Conservation (phyloP, 129 eudicot species). For the Gnaphalium uliginosum region DNA sequence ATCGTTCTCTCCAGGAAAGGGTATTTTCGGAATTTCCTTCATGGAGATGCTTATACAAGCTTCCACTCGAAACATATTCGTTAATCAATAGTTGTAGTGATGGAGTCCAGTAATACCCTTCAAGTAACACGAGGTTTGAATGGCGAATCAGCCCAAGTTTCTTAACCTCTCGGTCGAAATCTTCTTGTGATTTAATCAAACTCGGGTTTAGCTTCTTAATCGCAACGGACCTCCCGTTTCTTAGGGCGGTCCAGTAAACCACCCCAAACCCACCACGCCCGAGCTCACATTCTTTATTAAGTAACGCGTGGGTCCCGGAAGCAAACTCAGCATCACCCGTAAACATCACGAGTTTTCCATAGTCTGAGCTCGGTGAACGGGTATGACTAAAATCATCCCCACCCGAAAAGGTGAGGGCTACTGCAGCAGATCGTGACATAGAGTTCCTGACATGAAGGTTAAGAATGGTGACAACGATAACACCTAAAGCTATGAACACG, state of each 20-base stretch:
- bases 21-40: slow-evolving; percentile 40
- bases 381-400: slow-evolving; percentile 79
- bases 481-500: slow-evolving; percentile 85
- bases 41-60: slow-evolving; percentile 79
- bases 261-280: slow-evolving; percentile 96
- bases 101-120: slow-evolving; percentile 93
- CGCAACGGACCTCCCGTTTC: slow-evolving; percentile 76
- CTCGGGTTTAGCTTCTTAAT: slow-evolving; percentile 79
- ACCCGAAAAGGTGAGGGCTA: slow-evolving; percentile 51
- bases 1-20: slow-evolving; percentile 83
- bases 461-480: slow-evolving; percentile 63
- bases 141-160: slow-evolving; percentile 68
- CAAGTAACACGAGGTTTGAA: slow-evolving; percentile 62
- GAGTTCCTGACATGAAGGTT: slow-evolving; percentile 70
- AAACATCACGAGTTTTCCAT: slow-evolving; percentile 92
- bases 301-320: slow-evolving; percentile 69
- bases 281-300: slow-evolving; percentile 73
- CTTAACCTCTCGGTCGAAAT: slow-evolving; percentile 76
- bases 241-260: slow-evolving; percentile 67
- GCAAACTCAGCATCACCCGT: slow-evolving; percentile 79
- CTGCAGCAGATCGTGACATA: slow-evolving; percentile 49
- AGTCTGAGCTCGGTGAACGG: slow-evolving; percentile 64
- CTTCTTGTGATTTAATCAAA: slow-evolving; percentile 74
- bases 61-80: slow-evolving; percentile 68
- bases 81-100: slow-evolving; percentile 76